Conservation (phyloP, 2,329 filamentous ascomycete genomes). For the Hirsutella thompsonii region DNA sequence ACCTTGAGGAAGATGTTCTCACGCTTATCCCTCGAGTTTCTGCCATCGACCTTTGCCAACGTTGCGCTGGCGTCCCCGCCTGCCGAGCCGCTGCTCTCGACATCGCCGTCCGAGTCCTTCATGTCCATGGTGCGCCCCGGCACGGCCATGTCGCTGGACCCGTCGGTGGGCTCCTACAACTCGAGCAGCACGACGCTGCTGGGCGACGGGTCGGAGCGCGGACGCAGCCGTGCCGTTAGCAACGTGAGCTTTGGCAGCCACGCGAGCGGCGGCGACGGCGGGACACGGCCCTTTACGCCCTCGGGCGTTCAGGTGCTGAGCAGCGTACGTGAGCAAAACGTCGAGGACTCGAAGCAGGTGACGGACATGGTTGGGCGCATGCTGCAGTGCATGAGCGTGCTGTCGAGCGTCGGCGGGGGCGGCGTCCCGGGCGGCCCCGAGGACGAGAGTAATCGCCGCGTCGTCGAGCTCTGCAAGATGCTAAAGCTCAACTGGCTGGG, state of each 20-base stretch:
- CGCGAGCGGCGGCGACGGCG: conserved; percentile 31
- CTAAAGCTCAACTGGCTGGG: conserved; percentile 97
- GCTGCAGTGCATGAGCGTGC: conserved; percentile 89
- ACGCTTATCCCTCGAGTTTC: conserved; percentile 71
- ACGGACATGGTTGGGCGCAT: conserved; percentile 92
- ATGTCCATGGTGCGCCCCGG: conserved; percentile 43
- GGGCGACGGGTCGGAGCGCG: conserved; percentile 45
- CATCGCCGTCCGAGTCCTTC: conserved; percentile 37
- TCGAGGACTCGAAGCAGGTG: conserved; percentile 62
- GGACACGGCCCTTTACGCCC: conserved; percentile 38
- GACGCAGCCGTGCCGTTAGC: conserved; percentile 68
- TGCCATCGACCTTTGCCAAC: conserved; percentile 39
- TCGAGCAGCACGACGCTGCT: conserved; percentile 69
- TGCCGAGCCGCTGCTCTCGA: conserved; percentile 34
- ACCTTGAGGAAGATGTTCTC: conserved; percentile 83
- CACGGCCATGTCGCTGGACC: conserved; percentile 66
- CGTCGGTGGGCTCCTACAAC: conserved; percentile 64
- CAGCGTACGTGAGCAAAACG: conserved; percentile 42
- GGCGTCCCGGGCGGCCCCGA: conserved; percentile 42
- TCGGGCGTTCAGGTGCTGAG: conserved; percentile 23
- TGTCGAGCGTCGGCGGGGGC: conserved; percentile 59
- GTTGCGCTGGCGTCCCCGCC: conserved; percentile 41
- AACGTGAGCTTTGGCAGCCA: conserved; percentile 61
- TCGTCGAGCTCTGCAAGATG: conserved; percentile 73
- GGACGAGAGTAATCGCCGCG: conserved; percentile 63